phyloP scores from a whole-genome alignment of 2,329 filamentous ascomycete species.

The Aspergillus luchuensis region DNA sequence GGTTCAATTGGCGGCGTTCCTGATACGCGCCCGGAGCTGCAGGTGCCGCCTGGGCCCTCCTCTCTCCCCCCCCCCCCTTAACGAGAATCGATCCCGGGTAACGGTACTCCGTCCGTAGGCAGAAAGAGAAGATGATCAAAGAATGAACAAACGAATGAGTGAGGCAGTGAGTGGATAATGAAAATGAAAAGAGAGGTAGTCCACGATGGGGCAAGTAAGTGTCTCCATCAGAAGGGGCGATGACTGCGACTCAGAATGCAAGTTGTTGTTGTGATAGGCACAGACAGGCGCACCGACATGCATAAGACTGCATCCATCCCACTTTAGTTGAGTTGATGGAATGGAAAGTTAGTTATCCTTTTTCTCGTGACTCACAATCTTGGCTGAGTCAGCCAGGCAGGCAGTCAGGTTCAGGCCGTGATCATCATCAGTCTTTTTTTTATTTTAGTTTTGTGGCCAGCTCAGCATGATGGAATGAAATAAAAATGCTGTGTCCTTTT shows the following conservation, averaged over 20 bases:
- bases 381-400: not conserved
- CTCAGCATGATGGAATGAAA: too few species aligned
- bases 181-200: not conserved
- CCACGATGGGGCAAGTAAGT: not conserved
- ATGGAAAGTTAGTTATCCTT: not conserved
- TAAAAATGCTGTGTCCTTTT: too few species aligned
- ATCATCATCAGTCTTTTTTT: too few species aligned
- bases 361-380: not conserved
- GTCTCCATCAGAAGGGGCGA: too few species aligned
- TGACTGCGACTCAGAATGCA: not conserved
- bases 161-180: not conserved
- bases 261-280: not conserved
- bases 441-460: too few species aligned
- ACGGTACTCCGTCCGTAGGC: not conserved
- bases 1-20: conserved; percentile 15
- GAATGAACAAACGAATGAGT: not conserved
- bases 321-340: too few species aligned
- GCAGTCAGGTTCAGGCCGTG: too few species aligned
- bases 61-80: not conserved
- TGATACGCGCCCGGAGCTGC: conserved; percentile 18
- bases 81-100: not conserved
- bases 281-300: not conserved
- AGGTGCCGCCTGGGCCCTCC: conserved; percentile 1
- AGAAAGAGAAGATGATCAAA: not conserved
- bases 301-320: not conserved